These are phyloP conservation scores for Vitis hybrid DNA, from an alignment of 177 flowering plant genomes.

Conservation along the genomic window DNA sequence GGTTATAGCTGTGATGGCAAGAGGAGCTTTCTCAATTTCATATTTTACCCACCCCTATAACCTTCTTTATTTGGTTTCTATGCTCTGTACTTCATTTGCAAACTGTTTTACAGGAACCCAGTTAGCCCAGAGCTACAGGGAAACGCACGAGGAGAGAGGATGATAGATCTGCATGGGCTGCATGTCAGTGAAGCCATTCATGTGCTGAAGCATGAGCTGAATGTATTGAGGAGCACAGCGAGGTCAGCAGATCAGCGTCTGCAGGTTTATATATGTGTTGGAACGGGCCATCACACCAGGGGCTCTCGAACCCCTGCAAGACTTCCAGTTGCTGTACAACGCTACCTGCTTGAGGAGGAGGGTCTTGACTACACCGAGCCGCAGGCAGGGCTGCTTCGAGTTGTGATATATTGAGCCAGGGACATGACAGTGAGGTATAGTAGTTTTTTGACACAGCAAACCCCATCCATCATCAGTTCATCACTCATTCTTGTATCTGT, in stretches of 20 bases:
- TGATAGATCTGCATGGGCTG: constrained; percentile 93
- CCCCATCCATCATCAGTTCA: constrained; percentile 7
- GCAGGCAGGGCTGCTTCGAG: constrained; percentile 94
- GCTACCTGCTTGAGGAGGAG: constrained; percentile 85
- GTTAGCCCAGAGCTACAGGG: constrained; percentile 44
- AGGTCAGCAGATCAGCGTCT: constrained; percentile 75
- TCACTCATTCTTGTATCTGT: constrained; percentile 38
- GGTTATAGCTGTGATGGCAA: background rate
- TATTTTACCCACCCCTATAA: no score
- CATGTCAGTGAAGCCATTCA: constrained; percentile 93
- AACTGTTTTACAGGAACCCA: constrained; percentile 55
- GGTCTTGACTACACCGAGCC: constrained; percentile 86
- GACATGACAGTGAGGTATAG: constrained; percentile 31
- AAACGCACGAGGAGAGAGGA: constrained; percentile 67
- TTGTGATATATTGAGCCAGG: constrained; percentile 71
- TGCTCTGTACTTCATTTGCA: no score
- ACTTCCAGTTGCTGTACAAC: constrained; percentile 85
- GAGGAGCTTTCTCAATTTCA: background rate
- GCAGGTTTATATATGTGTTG: constrained; percentile 84
- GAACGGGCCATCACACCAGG: constrained; percentile 95
- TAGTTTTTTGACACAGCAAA: constrained; percentile 27
- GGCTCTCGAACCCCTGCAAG: constrained; percentile 92
- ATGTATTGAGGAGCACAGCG: constrained; percentile 64
- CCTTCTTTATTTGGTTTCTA: no score
- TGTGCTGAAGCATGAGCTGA: constrained; percentile 74